A percentile compares a stretch with the other conserved stretches of the same genome.
Conservation (phyloP, 1,139 yeast genomes). For the Debaryomyces coudertii region DNA sequence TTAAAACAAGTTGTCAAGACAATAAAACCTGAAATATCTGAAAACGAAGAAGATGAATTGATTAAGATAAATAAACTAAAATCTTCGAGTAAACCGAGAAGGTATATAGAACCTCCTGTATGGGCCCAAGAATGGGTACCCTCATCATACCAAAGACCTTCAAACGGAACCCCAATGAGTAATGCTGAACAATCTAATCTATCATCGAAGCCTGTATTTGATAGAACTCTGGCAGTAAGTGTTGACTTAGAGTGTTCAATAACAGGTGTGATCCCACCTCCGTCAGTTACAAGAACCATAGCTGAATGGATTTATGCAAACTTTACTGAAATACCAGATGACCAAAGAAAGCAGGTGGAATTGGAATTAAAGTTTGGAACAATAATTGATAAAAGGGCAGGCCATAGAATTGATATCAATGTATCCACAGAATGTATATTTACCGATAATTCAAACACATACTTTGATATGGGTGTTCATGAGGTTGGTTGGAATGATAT, state of each 20-base stretch:
- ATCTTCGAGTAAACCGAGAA: slow-evolving; percentile 53
- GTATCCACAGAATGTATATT: slow-evolving; percentile 76
- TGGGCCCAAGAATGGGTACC: slow-evolving; percentile 85
- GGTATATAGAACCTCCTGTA: slow-evolving; percentile 69
- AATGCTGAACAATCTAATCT: slow-evolving; percentile 14
- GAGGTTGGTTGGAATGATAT: slow-evolving; percentile 67
- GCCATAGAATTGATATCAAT: slow-evolving; percentile 67
- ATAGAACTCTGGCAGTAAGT: slow-evolving; percentile 37
- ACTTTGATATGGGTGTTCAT: slow-evolving; percentile 72
- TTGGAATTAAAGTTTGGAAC: slow-evolving; percentile 83
- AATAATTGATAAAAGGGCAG: slow-evolving; percentile 67
- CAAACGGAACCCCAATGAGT: slow-evolving; percentile 2
- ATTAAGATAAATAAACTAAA: slow-evolving; percentile 22
- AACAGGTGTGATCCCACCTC: slow-evolving; percentile 77
- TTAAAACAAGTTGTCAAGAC: not conserved
- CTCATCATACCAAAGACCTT: slow-evolving; percentile 2
- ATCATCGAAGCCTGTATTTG: slow-evolving; percentile 39
- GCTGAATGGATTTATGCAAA: slow-evolving; percentile 92
- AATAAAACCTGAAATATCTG: not conserved
- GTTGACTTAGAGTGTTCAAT: slow-evolving; percentile 59
- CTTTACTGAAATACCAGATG: slow-evolving; percentile 62
- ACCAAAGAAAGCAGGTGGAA: slow-evolving; percentile 66
- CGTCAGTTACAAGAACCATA: slow-evolving; percentile 77
- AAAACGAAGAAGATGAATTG: slow-evolving; percentile 25
- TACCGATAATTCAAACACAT: slow-evolving; percentile 58